Base-by-base conservation (phyloP, 2,329 filamentous ascomycete species). In the Truncatella angustata region DNA sequence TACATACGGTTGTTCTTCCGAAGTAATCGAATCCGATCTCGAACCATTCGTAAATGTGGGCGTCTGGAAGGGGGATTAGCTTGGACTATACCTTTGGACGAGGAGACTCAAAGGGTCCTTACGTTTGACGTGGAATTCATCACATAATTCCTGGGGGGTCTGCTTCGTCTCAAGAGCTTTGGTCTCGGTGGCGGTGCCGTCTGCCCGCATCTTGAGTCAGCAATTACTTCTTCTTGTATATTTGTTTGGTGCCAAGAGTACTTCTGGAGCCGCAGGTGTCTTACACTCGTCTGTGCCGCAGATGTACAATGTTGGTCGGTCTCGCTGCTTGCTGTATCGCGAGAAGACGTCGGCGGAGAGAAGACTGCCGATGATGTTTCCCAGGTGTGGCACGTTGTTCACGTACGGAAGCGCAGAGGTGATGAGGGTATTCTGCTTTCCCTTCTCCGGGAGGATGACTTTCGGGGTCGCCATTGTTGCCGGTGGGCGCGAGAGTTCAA, bases 21-120 rank as follows among this genome's bases (percentile, higher is more conserved):
- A 97, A 99, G 71, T 92, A 87, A 73, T 97, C 93, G 67, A 97
- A 97, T 53, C 82, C 86, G 65, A 97, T 93, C 66, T 91, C 85
- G 75, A 99, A 99, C 91, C 93, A 97, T 70, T 95, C 83, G 72
- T n/a, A n/a, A n/a, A n/a, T n/a, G n/a, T n/a, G n/a, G n/a, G n/a
- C n/a, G n/a, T n/a, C n/a, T n/a, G n/a, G n/a, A n/a, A n/a, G n/a
- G n/a, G n/a, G n/a, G n/a, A n/a, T n/a, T n/a, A n/a, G n/a, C n/a
- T n/a, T n/a, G n/a, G n/a, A n/a, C n/a, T n/a, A n/a, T n/a, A n/a
- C n/a, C n/a, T n/a, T n/a, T n/a, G n/a, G n/a, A n/a, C n/a, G n/a
- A n/a, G n/a, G n/a, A n/a, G n/a, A 97, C 59, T 97, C 88, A 32
- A 7, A 44, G 21, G 28, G 45, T 88, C 90, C 63, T 91, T 85